Evolutionary conservation across 495 filamentous ascomycete genomes (phyloP).

Genomic region (Chaetomium cochliodes): DNA sequence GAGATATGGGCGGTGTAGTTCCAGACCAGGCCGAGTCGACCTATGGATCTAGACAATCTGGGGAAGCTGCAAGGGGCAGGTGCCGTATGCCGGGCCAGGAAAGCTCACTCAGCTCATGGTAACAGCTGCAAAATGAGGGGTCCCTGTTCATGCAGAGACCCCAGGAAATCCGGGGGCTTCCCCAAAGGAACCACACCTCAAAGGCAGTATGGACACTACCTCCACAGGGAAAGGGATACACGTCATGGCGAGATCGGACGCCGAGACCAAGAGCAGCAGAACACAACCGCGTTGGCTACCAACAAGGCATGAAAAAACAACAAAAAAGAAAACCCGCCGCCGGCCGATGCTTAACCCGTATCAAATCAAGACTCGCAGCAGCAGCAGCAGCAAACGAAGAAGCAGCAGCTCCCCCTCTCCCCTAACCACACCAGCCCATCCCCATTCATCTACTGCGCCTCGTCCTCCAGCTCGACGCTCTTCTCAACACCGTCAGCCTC

Average conservation of each 20-base stretch:
- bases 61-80: no score
- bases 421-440: neutral
- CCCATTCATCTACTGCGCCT: neutral
- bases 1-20: neutral
- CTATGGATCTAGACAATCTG: no score
- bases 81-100: no score
- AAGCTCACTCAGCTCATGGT: neutral
- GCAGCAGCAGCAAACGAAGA: neutral
- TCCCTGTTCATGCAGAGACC: neutral
- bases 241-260: neutral
- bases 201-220: no score
- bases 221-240: neutral
- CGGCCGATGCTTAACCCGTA: constrained; percentile 4
- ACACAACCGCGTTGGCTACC: neutral
- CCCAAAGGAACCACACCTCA: neutral
- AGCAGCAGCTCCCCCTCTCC: neutral
- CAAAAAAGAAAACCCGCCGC: neutral
- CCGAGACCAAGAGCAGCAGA: neutral
- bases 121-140: neutral
- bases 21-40: no score
- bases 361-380: neutral
- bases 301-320: neutral
- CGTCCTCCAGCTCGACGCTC: constrained; percentile 46
- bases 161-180: neutral
- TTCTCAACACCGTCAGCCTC: constrained; percentile 57